These are phyloP conservation scores for Alnus rubra DNA, from an alignment of 306 rosid species.

Conservation along the genomic window DNA sequence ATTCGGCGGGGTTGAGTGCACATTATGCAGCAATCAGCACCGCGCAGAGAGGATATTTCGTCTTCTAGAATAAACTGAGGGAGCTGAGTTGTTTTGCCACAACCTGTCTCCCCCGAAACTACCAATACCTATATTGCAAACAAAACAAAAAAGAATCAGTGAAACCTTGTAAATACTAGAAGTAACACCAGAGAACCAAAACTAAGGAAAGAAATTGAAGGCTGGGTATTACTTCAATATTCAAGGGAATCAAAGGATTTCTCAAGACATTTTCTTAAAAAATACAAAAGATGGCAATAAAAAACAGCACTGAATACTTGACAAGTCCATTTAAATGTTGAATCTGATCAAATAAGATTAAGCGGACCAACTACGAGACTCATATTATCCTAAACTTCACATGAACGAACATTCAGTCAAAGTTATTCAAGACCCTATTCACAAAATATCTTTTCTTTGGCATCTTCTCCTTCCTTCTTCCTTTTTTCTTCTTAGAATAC, in stretches of 20 bases:
- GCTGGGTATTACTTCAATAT: background rate
- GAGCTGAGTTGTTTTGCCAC: conserved; percentile 96
- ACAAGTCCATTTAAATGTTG: background rate
- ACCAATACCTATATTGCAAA: conserved; percentile 71
- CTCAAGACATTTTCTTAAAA: background rate
- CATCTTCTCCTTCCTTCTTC: background rate
- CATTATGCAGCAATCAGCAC: conserved; percentile 80
- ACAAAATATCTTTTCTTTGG: background rate
- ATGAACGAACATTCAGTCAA: background rate
- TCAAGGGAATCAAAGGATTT: background rate
- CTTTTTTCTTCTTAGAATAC: background rate
- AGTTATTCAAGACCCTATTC: background rate
- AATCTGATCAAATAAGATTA: background rate
- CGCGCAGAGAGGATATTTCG: conserved; percentile 65
- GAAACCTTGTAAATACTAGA: background rate
- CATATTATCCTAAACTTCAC: background rate
- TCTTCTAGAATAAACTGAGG: conserved; percentile 92
- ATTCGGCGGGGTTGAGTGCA: conserved; percentile 99
- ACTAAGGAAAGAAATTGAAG: background rate
- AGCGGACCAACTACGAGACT: background rate
- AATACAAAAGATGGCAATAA: background rate
- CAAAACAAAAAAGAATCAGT: conserved; percentile 11
- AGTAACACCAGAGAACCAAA: conserved; percentile 13
- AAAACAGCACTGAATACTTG: background rate
- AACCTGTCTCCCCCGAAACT: conserved; percentile 98